A percentile compares a stretch with the other conserved stretches of the same genome.
Conservation (phyloP, 2,329 filamentous ascomycete genomes). For the Epichloe coenophiala region DNA sequence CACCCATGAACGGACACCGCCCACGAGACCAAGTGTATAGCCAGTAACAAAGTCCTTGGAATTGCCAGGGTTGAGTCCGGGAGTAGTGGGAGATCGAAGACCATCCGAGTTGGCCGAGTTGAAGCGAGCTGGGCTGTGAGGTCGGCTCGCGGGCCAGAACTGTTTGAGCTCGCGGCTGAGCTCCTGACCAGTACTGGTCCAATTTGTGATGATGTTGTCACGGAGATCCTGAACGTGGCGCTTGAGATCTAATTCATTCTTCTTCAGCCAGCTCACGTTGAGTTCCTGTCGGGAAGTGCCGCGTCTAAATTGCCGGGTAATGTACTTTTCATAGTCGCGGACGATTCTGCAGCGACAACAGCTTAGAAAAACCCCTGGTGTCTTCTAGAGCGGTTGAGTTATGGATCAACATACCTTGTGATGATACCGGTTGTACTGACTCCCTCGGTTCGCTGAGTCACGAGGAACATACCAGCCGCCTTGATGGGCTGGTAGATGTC, state of each 20-base stretch:
- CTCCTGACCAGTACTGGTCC: constrained; percentile 90
- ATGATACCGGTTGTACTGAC: constrained; percentile 98
- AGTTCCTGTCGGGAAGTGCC: constrained; percentile 91
- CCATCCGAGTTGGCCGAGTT: constrained; percentile 35
- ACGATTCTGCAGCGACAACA: constrained; percentile 55
- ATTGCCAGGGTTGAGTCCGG: constrained; percentile 23
- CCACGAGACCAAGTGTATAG: constrained; percentile 82
- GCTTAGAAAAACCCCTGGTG: not conserved
- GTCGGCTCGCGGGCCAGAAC: constrained; percentile 79
- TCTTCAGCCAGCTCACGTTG: constrained; percentile 98
- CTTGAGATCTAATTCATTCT: constrained; percentile 97
- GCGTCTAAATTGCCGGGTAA: constrained; percentile 86
- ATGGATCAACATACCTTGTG: constrained; percentile 57
- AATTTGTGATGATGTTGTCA: constrained; percentile 90
- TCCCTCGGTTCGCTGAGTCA: constrained; percentile 92
- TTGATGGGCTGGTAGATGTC: constrained; percentile 97
- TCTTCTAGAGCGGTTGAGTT: no score
- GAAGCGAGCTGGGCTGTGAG: constrained; percentile 61
- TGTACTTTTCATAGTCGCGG: constrained; percentile 97
- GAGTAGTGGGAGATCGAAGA: constrained; percentile 25
- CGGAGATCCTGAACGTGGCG: constrained; percentile 87
- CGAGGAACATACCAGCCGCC: constrained; percentile 84
- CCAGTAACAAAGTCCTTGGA: constrained; percentile 84
- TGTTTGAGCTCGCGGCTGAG: constrained; percentile 80
- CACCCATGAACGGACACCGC: constrained; percentile 88